A percentile compares a stretch with the other conserved stretches of the same genome.
Evolutionary conservation across 805 yeast genomes (phyloP).

Genomic region (Kodamaea leandrae): DNA sequence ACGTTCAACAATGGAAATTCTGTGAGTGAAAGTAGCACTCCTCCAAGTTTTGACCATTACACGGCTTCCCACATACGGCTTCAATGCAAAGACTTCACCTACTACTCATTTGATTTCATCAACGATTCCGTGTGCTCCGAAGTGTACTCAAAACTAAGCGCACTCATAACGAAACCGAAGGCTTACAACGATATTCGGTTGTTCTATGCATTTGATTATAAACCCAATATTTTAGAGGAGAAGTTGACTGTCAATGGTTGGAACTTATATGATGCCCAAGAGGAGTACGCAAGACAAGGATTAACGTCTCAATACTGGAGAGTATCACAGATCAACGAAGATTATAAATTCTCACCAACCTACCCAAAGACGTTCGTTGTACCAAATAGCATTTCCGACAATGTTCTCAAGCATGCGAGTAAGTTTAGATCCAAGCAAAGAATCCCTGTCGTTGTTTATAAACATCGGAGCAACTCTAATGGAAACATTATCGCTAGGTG

Average conservation of each 20-base stretch:
- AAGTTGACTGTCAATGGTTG: constrained; percentile 57
- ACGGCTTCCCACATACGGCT: constrained; percentile 59
- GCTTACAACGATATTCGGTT: constrained; percentile 39
- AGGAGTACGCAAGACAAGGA: constrained; percentile 78
- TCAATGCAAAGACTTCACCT: constrained; percentile 82
- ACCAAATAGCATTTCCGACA: constrained; percentile 78
- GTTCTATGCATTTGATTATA: constrained; percentile 79
- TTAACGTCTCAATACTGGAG: constrained; percentile 61
- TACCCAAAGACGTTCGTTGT: constrained; percentile 71
- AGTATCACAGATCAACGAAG: constrained; percentile 57
- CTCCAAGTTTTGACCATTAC: constrained; percentile 32
- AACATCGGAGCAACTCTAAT: constrained; percentile 52
- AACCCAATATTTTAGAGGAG: constrained; percentile 69
- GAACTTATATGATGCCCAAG: constrained; percentile 58
- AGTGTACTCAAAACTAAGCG: constrained; percentile 69
- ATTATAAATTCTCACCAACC: constrained; percentile 66
- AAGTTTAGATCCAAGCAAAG: constrained; percentile 83
- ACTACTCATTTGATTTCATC: constrained; percentile 70
- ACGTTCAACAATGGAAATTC: constrained; percentile 11
- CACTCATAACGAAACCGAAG: constrained; percentile 56
- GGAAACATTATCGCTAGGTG: constrained; percentile 83
- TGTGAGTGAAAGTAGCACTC: constrained; percentile 4
- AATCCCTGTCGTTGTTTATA: constrained; percentile 79
- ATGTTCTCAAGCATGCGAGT: constrained; percentile 76
- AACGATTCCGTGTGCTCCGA: constrained; percentile 59